Percentiles rank a stretch among this genome's conserved stretches.
phyloP scores from a whole-genome alignment of 129 eudicot species.

The Flaveria ramosissima region DNA sequence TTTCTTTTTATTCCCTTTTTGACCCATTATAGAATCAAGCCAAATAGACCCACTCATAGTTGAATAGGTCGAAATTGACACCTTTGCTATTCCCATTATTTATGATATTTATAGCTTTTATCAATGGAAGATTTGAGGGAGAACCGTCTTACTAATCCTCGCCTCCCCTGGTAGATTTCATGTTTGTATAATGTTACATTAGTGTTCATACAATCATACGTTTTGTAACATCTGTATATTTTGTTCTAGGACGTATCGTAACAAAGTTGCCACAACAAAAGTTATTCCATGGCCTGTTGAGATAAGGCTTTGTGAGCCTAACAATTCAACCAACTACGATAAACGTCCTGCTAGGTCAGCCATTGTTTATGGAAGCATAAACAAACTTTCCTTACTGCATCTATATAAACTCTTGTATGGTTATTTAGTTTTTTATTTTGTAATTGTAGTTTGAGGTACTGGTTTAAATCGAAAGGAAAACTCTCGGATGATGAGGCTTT shows the following conservation, averaged over 20 bases:
- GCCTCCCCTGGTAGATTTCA: slow-evolving; percentile 63
- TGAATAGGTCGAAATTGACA: not conserved
- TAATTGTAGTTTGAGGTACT: slow-evolving; percentile 67
- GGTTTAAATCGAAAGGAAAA: slow-evolving; percentile 91
- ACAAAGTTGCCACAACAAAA: slow-evolving; percentile 65
- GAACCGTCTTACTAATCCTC: slow-evolving; percentile 77
- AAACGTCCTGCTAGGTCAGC: slow-evolving; percentile 81
- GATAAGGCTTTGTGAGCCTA: slow-evolving; percentile 81
- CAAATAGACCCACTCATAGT: not conserved
- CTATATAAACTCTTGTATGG: not conserved
- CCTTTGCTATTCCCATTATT: not conserved
- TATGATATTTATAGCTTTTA: slow-evolving; percentile 52
- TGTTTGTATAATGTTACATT: not conserved
- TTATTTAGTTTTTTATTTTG: slow-evolving; percentile 7
- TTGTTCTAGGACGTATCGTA: slow-evolving; percentile 73
- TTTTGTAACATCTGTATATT: not conserved
- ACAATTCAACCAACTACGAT: slow-evolving; percentile 56
- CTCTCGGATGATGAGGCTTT: slow-evolving; percentile 87
- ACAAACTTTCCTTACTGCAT: not conserved
- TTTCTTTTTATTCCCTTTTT: not conserved
- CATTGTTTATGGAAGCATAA: slow-evolving; percentile 2
- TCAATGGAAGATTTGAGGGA: slow-evolving; percentile 87
- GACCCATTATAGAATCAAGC: not conserved
- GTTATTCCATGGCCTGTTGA: slow-evolving; percentile 85
- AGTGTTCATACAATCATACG: not conserved